Evolutionary conservation across 768 basidiomycete genomes (phyloP).

Genomic region (Calocybe indica): DNA sequence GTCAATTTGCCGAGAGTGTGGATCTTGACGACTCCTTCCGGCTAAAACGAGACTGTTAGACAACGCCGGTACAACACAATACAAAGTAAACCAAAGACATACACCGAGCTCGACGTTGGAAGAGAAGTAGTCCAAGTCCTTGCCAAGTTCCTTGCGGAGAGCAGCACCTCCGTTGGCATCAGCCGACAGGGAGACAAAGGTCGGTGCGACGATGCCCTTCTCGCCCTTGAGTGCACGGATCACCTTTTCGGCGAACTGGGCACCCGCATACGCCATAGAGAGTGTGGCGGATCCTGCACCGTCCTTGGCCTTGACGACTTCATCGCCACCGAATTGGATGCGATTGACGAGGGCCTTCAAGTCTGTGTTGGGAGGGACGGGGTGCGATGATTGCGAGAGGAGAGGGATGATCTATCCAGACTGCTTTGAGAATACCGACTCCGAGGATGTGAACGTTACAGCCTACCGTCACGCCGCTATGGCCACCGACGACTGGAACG

Average conservation of each 20-base stretch:
- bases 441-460: not conserved
- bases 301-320: conserved; percentile 98
- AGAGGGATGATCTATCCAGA: conserved; percentile 76
- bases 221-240: conserved; percentile 84
- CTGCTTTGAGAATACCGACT: not conserved
- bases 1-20: conserved; percentile 72
- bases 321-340: conserved; percentile 95
- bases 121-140: conserved; percentile 83
- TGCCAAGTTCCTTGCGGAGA: conserved; percentile 74
- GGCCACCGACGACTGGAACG: conserved; percentile 93
- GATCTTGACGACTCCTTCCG: conserved; percentile 80
- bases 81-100: conserved; percentile 14
- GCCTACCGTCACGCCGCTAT: conserved; percentile 84
- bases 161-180: conserved; percentile 66
- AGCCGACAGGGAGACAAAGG: conserved; percentile 75
- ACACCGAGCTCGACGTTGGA: conserved; percentile 86
- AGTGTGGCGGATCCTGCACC: conserved; percentile 93
- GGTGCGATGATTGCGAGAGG: conserved; percentile 82
- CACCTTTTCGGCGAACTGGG: conserved; percentile 80
- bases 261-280: conserved; percentile 94
- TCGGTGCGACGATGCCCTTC: conserved; percentile 79
- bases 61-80: conserved; percentile 4
- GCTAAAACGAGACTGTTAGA: conserved; percentile 31
- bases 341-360: conserved; percentile 68
- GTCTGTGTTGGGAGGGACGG: conserved; percentile 47